phyloP scores from a whole-genome alignment of 2,329 filamentous ascomycete species.

The Bipolaris bicolor region DNA sequence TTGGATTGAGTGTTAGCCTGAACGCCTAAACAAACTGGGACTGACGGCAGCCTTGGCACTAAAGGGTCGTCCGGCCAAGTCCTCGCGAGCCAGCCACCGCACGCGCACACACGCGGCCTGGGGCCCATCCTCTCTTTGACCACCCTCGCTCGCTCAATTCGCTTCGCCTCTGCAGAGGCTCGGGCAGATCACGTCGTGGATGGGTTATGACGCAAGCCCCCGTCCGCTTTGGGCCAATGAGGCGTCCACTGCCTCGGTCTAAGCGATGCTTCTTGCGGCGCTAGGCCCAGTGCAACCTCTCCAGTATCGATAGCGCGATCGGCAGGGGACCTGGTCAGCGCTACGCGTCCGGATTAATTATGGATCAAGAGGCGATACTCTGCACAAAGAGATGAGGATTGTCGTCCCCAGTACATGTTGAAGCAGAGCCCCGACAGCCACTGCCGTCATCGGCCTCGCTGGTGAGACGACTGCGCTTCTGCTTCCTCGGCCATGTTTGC shows the following conservation, averaged over 20 bases:
- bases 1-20: not conserved
- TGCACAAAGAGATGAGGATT: conserved; percentile 15
- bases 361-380: conserved; percentile 1
- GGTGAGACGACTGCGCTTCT: not conserved
- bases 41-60: conserved; percentile 1
- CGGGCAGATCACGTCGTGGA: conserved; percentile 1
- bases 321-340: conserved; percentile 25
- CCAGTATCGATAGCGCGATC: conserved; percentile 27
- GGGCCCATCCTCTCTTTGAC: not conserved
- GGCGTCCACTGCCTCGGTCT: not conserved
- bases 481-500: not conserved
- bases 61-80: conserved; percentile 10
- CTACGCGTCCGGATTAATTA: conserved; percentile 1
- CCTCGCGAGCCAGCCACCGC: conserved; percentile 9
- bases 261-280: not conserved
- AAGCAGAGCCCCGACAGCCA: not conserved
- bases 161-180: not conserved
- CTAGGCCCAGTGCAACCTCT: not conserved
- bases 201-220: conserved; percentile 10
- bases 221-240: not conserved
- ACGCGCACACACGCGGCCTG: conserved; percentile 1
- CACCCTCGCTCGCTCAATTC: not conserved
- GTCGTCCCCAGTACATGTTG: conserved; percentile 4
- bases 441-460: conserved; percentile 3
- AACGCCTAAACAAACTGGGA: not conserved